Percentiles rank a stretch among this genome's conserved stretches.
Conservation (phyloP, 805 yeast species). For the Kodamaea restingae region DNA sequence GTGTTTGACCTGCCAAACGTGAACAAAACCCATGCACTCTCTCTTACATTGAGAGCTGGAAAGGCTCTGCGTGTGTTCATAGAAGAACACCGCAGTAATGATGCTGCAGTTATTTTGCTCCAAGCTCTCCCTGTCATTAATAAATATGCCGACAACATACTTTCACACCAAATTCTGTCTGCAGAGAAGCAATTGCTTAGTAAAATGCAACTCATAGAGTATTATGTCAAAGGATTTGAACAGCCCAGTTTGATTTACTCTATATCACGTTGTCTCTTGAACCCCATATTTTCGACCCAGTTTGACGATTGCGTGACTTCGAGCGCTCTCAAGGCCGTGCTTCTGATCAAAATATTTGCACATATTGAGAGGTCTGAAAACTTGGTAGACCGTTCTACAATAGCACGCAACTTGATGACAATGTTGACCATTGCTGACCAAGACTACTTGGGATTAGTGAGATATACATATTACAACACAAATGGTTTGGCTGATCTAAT, state of each 20-base stretch:
- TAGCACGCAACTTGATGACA: conserved; percentile 17
- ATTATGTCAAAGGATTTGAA: neutral
- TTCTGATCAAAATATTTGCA: conserved; percentile 5
- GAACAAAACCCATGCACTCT: conserved; percentile 10
- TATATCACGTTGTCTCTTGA: neutral
- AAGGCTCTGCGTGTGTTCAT: conserved; percentile 1
- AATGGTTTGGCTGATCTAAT: conserved; percentile 15
- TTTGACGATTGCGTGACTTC: conserved; percentile 3
- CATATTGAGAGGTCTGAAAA: conserved; percentile 17
- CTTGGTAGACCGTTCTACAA: conserved; percentile 13
- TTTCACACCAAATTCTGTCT: neutral
- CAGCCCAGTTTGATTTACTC: neutral
- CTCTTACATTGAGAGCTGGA: conserved; percentile 1
- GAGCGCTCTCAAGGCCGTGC: conserved; percentile 5
- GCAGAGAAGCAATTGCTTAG: neutral
- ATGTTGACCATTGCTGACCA: conserved; percentile 12
- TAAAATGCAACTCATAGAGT: neutral
- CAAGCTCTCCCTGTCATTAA: neutral
- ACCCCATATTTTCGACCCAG: conserved; percentile 7
- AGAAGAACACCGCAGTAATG: neutral
- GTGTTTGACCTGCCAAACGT: conserved; percentile 2
- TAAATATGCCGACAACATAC: neutral
- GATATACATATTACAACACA: conserved; percentile 20
- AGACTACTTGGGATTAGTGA: conserved; percentile 10
- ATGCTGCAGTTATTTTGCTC: neutral